phyloP scores from a whole-genome alignment of 1,284 basidiomycete genomes.

The Violaceomyces palustris region DNA sequence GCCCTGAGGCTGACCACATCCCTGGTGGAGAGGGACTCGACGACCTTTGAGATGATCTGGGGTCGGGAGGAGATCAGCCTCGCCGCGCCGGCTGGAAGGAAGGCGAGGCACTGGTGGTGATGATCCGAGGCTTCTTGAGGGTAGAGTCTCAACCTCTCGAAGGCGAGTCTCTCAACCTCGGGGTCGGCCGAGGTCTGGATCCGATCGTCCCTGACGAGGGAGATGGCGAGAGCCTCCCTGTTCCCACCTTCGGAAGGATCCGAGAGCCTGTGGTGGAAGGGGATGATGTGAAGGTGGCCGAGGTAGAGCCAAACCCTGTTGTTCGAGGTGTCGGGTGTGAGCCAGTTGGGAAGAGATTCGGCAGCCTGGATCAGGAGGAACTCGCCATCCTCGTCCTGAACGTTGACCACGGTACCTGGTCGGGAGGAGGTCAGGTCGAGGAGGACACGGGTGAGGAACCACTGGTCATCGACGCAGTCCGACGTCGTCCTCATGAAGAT shows the following conservation, averaged over 20 bases:
- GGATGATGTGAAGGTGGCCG: constrained; percentile 77
- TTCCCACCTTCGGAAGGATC: too few relatives aligned
- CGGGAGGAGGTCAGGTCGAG: constrained; percentile 5
- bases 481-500: constrained; percentile 77
- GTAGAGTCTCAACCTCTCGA: constrained; percentile 16
- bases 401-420: constrained; percentile 33
- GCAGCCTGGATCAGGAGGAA: constrained; percentile 96
- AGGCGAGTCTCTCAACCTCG: constrained; percentile 22
- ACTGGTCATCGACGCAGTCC: constrained; percentile 92
- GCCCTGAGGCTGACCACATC: constrained; percentile 57
- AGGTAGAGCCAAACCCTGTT: constrained; percentile 90
- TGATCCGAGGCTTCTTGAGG: constrained; percentile 67
- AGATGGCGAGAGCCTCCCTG: constrained; percentile 65
- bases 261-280: constrained; percentile 63
- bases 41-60: constrained; percentile 71
- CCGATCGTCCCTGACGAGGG: constrained; percentile 60
- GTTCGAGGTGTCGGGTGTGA: constrained; percentile 79
- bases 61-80: constrained; percentile 64
- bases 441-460: constrained; percentile 79
- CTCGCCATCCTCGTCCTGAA: constrained; percentile 87
- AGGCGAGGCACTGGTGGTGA: constrained; percentile 72
- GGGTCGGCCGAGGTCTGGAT: constrained; percentile 60
- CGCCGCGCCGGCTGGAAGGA: constrained; percentile 72
- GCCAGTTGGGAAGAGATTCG: constrained; percentile 80
- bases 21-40: constrained; percentile 17